Evolutionary conservation across 306 rosid genomes (phyloP).

Genomic region (Herpetospermum pedunculosum): DNA sequence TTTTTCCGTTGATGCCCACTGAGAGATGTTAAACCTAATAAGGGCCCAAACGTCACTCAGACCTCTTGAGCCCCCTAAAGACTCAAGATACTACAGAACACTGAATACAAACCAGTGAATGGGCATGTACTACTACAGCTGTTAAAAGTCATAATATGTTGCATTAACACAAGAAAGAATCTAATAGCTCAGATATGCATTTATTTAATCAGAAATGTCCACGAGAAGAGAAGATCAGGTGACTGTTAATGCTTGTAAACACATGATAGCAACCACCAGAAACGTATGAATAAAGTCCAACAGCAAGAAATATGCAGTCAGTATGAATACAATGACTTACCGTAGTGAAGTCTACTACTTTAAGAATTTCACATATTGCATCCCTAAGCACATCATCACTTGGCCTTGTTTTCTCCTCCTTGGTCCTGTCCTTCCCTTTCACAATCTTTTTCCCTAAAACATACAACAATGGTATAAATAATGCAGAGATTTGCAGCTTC

Average conservation of each 20-base stretch:
- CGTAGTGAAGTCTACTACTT: constrained; percentile 95
- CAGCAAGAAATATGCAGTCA: background rate
- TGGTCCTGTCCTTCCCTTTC: constrained; percentile 59
- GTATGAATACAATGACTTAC: constrained; percentile 27
- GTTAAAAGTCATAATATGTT: background rate
- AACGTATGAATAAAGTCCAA: background rate
- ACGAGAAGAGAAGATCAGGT: background rate
- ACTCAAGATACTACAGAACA: too few species aligned
- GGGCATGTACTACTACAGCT: background rate
- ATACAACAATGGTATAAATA: background rate
- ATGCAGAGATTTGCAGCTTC: background rate
- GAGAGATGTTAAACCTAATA: too few species aligned
- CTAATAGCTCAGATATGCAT: background rate
- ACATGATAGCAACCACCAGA: background rate
- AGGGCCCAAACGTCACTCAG: too few species aligned
- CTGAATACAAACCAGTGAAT: background rate
- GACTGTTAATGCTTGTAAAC: background rate
- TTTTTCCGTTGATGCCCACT: too few species aligned
- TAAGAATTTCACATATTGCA: constrained; percentile 82
- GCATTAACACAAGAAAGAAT: background rate
- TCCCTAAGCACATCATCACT: constrained; percentile 64
- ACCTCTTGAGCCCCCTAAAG: too few species aligned
- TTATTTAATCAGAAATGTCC: background rate
- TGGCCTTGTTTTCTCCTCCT: constrained; percentile 41
- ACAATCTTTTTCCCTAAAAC: constrained; percentile 42